phyloP scores from a whole-genome alignment of 2,329 filamentous ascomycete species.

The Dichotomopilus funicola region DNA sequence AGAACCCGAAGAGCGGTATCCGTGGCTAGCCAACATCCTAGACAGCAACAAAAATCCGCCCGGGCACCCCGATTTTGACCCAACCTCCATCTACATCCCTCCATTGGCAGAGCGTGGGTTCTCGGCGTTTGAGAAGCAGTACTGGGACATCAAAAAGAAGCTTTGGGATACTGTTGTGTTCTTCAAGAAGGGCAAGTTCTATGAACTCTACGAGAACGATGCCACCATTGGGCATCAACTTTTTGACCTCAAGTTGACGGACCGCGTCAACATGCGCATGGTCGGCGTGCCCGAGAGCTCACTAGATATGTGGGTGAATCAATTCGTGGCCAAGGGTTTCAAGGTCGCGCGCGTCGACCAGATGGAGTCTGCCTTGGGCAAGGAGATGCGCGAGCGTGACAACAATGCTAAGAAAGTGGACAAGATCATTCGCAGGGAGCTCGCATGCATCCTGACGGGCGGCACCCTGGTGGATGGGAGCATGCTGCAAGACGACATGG shows the following conservation, averaged over 20 bases:
- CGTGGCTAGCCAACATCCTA: slow-evolving; percentile 79
- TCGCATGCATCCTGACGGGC: slow-evolving; percentile 83
- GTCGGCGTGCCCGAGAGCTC: slow-evolving; percentile 95
- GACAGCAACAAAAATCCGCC: slow-evolving; percentile 78
- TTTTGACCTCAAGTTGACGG: slow-evolving; percentile 95
- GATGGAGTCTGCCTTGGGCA: slow-evolving; percentile 89
- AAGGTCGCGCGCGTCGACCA: slow-evolving; percentile 97
- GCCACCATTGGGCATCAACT: slow-evolving; percentile 93
- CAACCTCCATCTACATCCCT: slow-evolving; percentile 84
- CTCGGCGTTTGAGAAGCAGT: slow-evolving; percentile 93
- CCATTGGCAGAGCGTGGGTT: slow-evolving; percentile 74
- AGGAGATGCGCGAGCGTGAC: slow-evolving; percentile 96
- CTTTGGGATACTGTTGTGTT: slow-evolving; percentile 97
- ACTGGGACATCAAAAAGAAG: slow-evolving; percentile 98
- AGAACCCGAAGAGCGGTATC: slow-evolving; percentile 79
- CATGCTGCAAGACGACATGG: slow-evolving; percentile 98
- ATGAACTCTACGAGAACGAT: slow-evolving; percentile 96
- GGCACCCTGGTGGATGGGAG: slow-evolving; percentile 91
- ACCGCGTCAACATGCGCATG: slow-evolving; percentile 99
- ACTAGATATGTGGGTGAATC: slow-evolving; percentile 94
- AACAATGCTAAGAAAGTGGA: slow-evolving; percentile 67
- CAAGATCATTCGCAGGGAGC: slow-evolving; percentile 86
- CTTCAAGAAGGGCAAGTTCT: slow-evolving; percentile 99
- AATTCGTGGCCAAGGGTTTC: slow-evolving; percentile 96
- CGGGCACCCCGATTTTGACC: slow-evolving; percentile 83